Evolutionary conservation across 129 eudicot genomes (phyloP), one percentile per base, ranked within the genome.

Genomic region (Flaveria ramosissima): DNA sequence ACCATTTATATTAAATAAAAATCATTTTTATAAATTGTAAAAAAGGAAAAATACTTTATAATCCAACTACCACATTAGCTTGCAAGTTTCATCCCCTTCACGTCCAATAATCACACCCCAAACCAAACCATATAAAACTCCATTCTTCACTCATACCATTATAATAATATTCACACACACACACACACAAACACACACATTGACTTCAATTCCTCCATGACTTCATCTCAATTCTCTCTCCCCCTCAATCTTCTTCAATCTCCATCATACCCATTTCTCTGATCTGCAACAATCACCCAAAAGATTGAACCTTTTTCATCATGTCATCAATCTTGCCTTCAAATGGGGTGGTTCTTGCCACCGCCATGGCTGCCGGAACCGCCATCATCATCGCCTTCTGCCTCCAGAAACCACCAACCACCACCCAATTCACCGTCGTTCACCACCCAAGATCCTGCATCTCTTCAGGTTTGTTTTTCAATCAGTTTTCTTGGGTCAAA

Each of bases 301-400:
- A 12, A 73, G 17, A 23, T 73, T 52, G 43, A 48, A 26, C 19
- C 10, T 6, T 12, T 30, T 32, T 41, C 66, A 41, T 19, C 75
- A 88, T 91, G 97, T 78, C 92, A 78, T 82, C 92, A 7, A 75
- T 83, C 81, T 66, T 88, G 71, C 69, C 81, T 70, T 83, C 92
- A 17, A 87, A 85, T 68, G 88, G 92, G 27, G 81, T 82, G 57
- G 87, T 87, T 51, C 69, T 92, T 9, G 96, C 85, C 78, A 92
- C 96, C 16, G 96, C 89, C 81, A 82, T 92, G 90, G 97, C 92
- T 15, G 89, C 96, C 50, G 97, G 97, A 65, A 92, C 92, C 46
- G 84, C 86, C 0, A 82, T 89, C 68, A 80, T 92, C 73, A 82
- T 92, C 42, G 88, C 88, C 71, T 61, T 85, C 50, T 85, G 89